Conservation (phyloP, 2,329 filamentous ascomycete genomes). For the Cryphonectria carpinicola region DNA sequence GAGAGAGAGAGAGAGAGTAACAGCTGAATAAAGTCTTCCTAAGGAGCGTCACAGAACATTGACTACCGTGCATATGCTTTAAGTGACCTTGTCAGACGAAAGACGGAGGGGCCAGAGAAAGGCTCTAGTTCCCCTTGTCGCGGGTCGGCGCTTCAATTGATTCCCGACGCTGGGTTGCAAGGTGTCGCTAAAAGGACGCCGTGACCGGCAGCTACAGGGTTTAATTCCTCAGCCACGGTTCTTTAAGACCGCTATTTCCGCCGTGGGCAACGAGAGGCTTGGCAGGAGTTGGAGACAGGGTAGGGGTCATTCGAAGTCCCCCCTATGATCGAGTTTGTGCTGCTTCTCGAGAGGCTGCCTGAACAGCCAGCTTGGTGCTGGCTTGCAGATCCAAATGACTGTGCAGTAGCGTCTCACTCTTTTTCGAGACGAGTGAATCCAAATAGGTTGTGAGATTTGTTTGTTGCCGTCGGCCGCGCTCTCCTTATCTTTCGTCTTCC, state of each 20-base stretch:
- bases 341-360: neutral
- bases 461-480: too few species aligned
- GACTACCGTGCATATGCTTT: too few species aligned
- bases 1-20: neutral
- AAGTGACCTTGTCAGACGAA: neutral
- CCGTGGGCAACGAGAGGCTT: neutral
- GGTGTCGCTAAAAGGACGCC: neutral
- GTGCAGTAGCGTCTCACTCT: neutral
- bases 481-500: too few species aligned
- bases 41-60: neutral
- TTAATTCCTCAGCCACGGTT: neutral
- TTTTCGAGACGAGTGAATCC: neutral
- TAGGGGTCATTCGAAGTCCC: neutral
- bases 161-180: constrained; percentile 11
- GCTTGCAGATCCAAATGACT: neutral
- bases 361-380: neutral
- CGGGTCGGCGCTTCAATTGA: constrained; percentile 16
- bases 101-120: neutral
- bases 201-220: neutral
- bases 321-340: neutral
- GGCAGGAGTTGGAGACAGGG: too few species aligned
- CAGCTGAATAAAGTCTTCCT: neutral
- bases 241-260: neutral
- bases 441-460: neutral
- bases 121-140: neutral